Percentiles rank a stretch among this genome's conserved stretches.
phyloP scores from a whole-genome alignment of 352 stramenopile species.

The Bremia lactucae region DNA sequence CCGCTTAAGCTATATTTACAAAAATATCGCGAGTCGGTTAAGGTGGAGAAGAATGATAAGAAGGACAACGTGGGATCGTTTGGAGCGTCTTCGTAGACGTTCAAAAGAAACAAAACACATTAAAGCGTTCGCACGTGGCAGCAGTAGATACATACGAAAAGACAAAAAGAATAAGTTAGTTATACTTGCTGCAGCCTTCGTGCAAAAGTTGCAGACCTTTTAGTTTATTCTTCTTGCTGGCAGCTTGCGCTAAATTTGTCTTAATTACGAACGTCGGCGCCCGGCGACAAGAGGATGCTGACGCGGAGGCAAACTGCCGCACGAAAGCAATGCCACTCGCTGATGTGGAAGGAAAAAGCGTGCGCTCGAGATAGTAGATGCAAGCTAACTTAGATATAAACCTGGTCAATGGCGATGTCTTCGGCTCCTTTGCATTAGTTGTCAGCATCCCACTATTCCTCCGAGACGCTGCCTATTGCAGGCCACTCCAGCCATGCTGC shows the following conservation, averaged over 20 bases:
- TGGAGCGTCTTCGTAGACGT: slow-evolving; percentile 63
- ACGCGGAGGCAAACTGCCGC: slow-evolving; percentile 29
- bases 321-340: slow-evolving; percentile 54
- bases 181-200: slow-evolving; percentile 5
- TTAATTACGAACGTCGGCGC: slow-evolving; percentile 22
- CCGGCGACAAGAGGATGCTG: slow-evolving; percentile 35
- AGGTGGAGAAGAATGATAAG: slow-evolving; percentile 87
- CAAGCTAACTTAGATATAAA: slow-evolving; percentile 5
- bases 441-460: slow-evolving; percentile 41
- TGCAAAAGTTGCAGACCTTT: slow-evolving; percentile 35
- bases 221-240: slow-evolving; percentile 33
- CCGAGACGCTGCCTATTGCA: slow-evolving; percentile 72
- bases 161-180: slow-evolving; percentile 3
- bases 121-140: not conserved
- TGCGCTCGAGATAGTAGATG: not conserved
- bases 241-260: slow-evolving; percentile 35
- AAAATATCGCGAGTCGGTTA: slow-evolving; percentile 95
- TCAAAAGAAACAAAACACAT: not conserved
- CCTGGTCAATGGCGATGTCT: slow-evolving; percentile 54
- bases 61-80: slow-evolving; percentile 85
- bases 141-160: slow-evolving; percentile 22
- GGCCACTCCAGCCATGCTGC: slow-evolving; percentile 64
- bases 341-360: slow-evolving; percentile 22
- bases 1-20: slow-evolving; percentile 97
- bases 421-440: slow-evolving; percentile 22